These are phyloP conservation scores for Penicillium freii DNA, from an alignment of 2,329 filamentous ascomycete species.

Conservation along the genomic window DNA sequence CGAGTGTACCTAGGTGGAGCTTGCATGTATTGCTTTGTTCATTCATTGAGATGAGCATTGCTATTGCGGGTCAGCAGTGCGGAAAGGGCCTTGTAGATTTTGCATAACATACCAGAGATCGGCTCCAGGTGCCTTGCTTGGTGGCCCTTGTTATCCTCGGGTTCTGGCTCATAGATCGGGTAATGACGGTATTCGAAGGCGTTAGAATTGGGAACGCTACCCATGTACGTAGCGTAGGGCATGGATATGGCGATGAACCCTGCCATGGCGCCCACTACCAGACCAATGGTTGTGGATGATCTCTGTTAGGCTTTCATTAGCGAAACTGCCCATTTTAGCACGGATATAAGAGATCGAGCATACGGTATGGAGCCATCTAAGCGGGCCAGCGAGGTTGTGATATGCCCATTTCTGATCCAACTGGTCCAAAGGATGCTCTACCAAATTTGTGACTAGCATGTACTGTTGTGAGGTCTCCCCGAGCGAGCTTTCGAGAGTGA, in stretches of 20 bases:
- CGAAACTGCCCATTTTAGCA: not conserved
- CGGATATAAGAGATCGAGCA: slow-evolving; percentile 2
- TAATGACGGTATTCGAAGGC: slow-evolving; percentile 17
- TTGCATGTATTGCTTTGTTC: slow-evolving; percentile 14
- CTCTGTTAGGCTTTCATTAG: slow-evolving; percentile 21
- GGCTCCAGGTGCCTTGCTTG: slow-evolving; percentile 30
- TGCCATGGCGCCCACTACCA: slow-evolving; percentile 27
- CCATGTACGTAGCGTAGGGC: slow-evolving; percentile 17
- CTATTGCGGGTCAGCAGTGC: slow-evolving; percentile 24
- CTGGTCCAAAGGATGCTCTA: slow-evolving; percentile 13
- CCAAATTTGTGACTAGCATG: slow-evolving; percentile 13
- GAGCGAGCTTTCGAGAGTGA: slow-evolving; percentile 11
- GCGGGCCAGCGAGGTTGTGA: slow-evolving; percentile 31
- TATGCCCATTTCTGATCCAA: slow-evolving; percentile 7
- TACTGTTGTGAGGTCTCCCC: not conserved
- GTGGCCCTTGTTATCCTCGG: slow-evolving; percentile 8
- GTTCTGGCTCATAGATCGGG: slow-evolving; percentile 21
- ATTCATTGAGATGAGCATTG: slow-evolving; percentile 23
- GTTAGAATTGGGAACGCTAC: slow-evolving; percentile 1
- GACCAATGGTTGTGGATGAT: slow-evolving; percentile 16
- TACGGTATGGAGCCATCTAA: slow-evolving; percentile 36
- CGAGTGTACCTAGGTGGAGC: slow-evolving; percentile 34
- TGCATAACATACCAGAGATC: slow-evolving; percentile 31
- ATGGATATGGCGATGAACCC: slow-evolving; percentile 28
- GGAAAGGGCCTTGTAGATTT: no score